Percentiles rank a stretch among this genome's conserved stretches.
Evolutionary conservation across 2,329 filamentous ascomycete species (phyloP).

Genomic region (Cryphonectria parasitica): DNA sequence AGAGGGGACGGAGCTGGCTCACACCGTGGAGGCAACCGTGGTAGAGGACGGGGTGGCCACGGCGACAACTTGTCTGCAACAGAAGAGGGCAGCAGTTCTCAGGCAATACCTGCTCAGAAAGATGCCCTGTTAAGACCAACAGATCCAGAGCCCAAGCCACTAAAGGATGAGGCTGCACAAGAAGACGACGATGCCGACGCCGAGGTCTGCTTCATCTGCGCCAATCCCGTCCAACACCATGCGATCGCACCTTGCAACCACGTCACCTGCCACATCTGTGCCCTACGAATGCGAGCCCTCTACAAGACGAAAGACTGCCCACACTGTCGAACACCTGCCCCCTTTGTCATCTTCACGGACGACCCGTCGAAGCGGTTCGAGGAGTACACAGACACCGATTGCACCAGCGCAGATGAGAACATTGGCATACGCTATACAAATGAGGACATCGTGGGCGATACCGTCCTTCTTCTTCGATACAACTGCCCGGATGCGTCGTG

Average conservation of each 20-base stretch:
- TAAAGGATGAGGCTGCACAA: constrained; percentile 21
- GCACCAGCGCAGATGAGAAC: constrained; percentile 78
- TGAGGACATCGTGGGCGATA: constrained; percentile 88
- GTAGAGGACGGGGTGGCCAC: constrained; percentile 38
- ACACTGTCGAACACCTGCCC: constrained; percentile 82
- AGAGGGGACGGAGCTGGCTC: constrained; percentile 39
- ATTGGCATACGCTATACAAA: constrained; percentile 92
- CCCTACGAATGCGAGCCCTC: constrained; percentile 84
- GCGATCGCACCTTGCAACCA: constrained; percentile 95
- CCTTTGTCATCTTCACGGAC: constrained; percentile 91
- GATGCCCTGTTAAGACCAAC: constrained; percentile 19
- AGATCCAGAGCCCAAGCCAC: background rate
- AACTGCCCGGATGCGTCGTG: constrained; percentile 88
- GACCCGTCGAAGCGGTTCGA: constrained; percentile 80
- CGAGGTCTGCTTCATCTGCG: constrained; percentile 97
- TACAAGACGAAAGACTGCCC: constrained; percentile 97
- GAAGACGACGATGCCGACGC: constrained; percentile 55
- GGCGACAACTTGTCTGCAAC: constrained; percentile 23
- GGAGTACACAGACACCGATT: constrained; percentile 75
- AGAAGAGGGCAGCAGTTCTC: constrained; percentile 17
- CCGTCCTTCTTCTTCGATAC: constrained; percentile 83
- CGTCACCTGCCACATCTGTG: constrained; percentile 94
- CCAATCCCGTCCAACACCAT: constrained; percentile 84
- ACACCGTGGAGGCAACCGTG: constrained; percentile 43
- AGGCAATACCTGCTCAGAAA: constrained; percentile 22